Percentiles rank a stretch among this genome's conserved stretches.
These are phyloP conservation scores for Pelargonium fulgidum DNA, from an alignment of 441 rosid genomes.

Conservation along the genomic window DNA sequence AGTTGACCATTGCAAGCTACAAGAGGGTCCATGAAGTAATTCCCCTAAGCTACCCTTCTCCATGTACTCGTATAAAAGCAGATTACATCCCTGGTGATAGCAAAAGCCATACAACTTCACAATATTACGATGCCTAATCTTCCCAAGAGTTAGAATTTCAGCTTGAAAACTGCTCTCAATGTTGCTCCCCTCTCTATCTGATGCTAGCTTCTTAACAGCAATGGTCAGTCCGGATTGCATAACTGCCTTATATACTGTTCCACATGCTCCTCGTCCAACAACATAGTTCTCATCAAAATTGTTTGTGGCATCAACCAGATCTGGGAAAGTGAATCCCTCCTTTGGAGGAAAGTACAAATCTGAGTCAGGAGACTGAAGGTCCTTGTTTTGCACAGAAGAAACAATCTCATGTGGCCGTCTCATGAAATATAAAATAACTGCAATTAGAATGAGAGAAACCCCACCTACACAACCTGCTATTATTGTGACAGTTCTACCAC, in stretches of 20 bases:
- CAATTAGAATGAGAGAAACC: conserved; percentile 66
- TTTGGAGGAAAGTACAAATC: conserved; percentile 80
- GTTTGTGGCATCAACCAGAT: conserved; percentile 63
- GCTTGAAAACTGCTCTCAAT: conserved; percentile 83
- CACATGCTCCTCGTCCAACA: conserved; percentile 85
- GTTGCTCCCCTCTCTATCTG: conserved; percentile 71
- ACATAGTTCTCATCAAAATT: conserved; percentile 73
- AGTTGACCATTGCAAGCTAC: conserved; percentile 72
- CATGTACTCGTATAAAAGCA: conserved; percentile 89
- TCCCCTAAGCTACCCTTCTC: conserved; percentile 83
- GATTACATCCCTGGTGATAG: conserved; percentile 71
- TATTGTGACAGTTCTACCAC: conserved; percentile 52
- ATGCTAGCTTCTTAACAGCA: conserved; percentile 75
- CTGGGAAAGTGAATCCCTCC: conserved; percentile 72
- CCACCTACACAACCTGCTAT: conserved; percentile 64
- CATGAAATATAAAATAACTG: conserved; percentile 54
- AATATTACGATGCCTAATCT: conserved; percentile 86
- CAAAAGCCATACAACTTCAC: conserved; percentile 89
- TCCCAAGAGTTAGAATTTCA: conserved; percentile 85
- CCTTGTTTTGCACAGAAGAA: conserved; percentile 47
- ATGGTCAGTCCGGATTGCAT: conserved; percentile 67
- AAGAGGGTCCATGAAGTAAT: conserved; percentile 58
- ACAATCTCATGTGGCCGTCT: conserved; percentile 42
- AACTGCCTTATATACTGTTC: conserved; percentile 81
- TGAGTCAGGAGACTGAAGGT: conserved; percentile 39